Percentiles rank a stretch among this genome's conserved stretches.
Evolutionary conservation across 1,284 basidiomycete species (phyloP).

Genomic region (Phellinidium pouzarii): DNA sequence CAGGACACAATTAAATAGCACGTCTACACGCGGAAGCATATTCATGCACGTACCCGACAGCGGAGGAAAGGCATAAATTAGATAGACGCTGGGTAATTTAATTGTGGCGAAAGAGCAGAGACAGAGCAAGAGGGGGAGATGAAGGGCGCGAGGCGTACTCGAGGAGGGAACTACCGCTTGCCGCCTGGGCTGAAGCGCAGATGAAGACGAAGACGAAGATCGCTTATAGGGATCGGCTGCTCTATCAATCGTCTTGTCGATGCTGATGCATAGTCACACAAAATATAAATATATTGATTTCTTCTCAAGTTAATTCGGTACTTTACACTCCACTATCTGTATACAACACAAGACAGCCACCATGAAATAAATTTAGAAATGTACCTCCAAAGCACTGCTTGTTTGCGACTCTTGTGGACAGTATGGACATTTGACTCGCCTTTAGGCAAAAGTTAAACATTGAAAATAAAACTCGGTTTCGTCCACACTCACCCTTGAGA

Average conservation of each 20-base stretch:
- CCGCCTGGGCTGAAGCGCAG: too few relatives aligned
- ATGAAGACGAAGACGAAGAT: too few relatives aligned
- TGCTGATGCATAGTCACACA: too few relatives aligned
- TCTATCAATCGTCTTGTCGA: too few relatives aligned
- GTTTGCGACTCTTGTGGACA: slow-evolving; percentile 73
- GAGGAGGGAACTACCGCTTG: too few relatives aligned
- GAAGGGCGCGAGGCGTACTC: neutral
- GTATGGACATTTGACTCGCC: slow-evolving; percentile 85
- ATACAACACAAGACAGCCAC: neutral
- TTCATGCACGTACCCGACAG: neutral
- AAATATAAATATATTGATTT: too few relatives aligned
- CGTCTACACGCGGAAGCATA: neutral
- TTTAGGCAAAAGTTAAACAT: slow-evolving; percentile 27
- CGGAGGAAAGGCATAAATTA: neutral
- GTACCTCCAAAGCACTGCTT: slow-evolving; percentile 55
- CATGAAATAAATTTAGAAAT: slow-evolving; percentile 48
- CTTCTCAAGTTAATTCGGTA: neutral
- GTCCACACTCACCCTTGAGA: slow-evolving; percentile 64
- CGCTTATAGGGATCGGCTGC: too few relatives aligned
- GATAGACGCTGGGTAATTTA: neutral
- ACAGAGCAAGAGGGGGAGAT: neutral
- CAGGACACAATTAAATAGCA: neutral
- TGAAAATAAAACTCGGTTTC: slow-evolving; percentile 1
- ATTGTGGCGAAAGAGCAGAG: neutral
- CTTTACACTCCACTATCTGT: neutral